Percentiles rank a stretch among this genome's conserved stretches.
Evolutionary conservation across 148 eudicot genomes (phyloP).

Genomic region (Amaranthus hypochondriacus): DNA sequence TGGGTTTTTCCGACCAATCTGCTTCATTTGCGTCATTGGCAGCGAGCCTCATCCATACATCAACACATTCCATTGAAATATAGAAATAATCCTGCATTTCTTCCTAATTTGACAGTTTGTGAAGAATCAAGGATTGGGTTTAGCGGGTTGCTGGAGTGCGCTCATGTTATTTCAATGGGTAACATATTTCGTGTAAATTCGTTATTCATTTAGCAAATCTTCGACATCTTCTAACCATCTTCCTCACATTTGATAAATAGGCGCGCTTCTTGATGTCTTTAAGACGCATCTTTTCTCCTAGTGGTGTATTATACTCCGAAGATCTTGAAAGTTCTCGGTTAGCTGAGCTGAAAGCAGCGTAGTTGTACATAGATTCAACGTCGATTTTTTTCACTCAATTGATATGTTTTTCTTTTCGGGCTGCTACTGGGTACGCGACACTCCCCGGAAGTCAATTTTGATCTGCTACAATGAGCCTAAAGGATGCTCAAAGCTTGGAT

Average conservation of each 20-base stretch:
- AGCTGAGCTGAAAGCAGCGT: constrained; percentile 49
- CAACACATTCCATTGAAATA: too few relatives aligned
- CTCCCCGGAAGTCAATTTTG: too few relatives aligned
- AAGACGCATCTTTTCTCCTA: constrained; percentile 53
- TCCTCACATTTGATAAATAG: constrained; percentile 26
- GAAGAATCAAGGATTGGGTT: constrained; percentile 51
- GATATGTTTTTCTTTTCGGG: too few relatives aligned
- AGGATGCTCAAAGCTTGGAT: too few relatives aligned
- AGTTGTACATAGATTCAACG: constrained; percentile 10
- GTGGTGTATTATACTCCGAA: constrained; percentile 66
- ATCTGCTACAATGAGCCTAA: too few relatives aligned
- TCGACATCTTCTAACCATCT: not conserved
- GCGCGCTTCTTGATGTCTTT: constrained; percentile 57
- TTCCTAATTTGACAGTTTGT: constrained; percentile 34
- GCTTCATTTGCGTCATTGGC: too few relatives aligned
- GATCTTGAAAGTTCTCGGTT: constrained; percentile 36
- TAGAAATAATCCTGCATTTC: not conserved
- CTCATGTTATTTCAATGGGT: constrained; percentile 85
- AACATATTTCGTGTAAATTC: constrained; percentile 8
- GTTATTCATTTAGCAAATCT: constrained; percentile 1
- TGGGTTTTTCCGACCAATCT: too few relatives aligned
- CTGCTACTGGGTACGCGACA: too few relatives aligned
- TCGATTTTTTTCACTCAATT: too few relatives aligned
- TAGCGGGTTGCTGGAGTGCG: constrained; percentile 60
- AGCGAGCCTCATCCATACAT: too few relatives aligned